Base-by-base conservation (phyloP, 768 basidiomycete species). In the Pholiota conissans region DNA sequence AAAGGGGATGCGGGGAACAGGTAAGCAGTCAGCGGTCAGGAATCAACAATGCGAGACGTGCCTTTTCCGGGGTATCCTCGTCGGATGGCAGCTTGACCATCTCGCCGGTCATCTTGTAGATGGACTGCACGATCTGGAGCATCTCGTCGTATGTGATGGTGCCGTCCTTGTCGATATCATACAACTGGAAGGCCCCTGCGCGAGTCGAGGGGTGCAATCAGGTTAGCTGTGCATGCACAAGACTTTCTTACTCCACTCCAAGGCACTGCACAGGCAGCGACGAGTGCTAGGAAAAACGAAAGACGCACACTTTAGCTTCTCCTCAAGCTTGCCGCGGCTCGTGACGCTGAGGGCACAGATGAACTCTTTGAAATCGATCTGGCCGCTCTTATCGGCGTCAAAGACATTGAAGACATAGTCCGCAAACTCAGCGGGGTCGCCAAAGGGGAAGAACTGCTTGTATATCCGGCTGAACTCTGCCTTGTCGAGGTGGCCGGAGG, bases 41-140 rank as follows among this genome's bases (percentile, higher is more conserved):
- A 32, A 56, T 18, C 20, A 5, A 24, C 34, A 18, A 18, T 27
- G 52, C 48, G 45, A 52, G 32, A 28, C 73, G 52, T 65, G 86
- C 95, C 91, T 98, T 99, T 74, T 98, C 95, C 1, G 97, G 96
- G n/a, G 97, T 99, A 76, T 98, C 95, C 74, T 99, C 97, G 70
- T 98, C 97, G 37, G 88, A 79, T n/a, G 97, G 95, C 20, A 98
- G 84, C 71, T 95, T 95, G 62, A 98, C 96, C 95, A 98, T 98
- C 73, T 95, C 88, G 18, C 97, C 97, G 3, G 97, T 98, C 97
- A 99, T 98, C 84, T 96, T 98, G 82, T 98, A 99, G 76, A 99
- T 99, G 45, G 93, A 90, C 66, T 90, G 85, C 8, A 99, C 97
- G 70, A 99, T 99, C 78, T 93, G 88, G 29, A 98, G 86, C 97